These are phyloP conservation scores for Cyclotella atomus DNA, from an alignment of 108 stramenopile species.

Conservation along the genomic window DNA sequence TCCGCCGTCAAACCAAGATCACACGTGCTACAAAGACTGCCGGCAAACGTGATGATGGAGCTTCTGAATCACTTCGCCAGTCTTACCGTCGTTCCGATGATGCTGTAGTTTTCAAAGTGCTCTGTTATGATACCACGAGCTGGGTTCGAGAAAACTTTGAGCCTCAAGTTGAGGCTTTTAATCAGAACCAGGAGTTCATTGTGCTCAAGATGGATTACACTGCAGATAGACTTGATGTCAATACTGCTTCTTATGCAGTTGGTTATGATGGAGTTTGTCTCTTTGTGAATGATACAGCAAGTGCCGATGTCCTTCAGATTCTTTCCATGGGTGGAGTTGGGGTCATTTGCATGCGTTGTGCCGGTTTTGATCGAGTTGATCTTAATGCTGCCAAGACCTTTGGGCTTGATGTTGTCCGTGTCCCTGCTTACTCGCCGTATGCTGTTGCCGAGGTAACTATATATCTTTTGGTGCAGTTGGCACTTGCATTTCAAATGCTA, in stretches of 20 bases:
- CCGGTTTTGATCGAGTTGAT: conserved; percentile 80
- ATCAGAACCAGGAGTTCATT: conserved; percentile 39
- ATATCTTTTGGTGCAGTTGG: not conserved
- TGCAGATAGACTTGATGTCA: conserved; percentile 51
- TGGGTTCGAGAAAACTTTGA: conserved; percentile 63
- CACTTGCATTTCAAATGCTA: not conserved
- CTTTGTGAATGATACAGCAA: conserved; percentile 83
- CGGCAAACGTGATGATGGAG: not conserved
- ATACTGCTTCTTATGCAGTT: conserved; percentile 52
- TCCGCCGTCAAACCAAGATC: conserved; percentile 18
- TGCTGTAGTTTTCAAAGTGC: conserved; percentile 36
- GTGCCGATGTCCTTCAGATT: conserved; percentile 51
- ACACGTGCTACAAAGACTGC: not conserved
- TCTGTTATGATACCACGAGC: conserved; percentile 71
- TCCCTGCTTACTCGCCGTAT: conserved; percentile 85
- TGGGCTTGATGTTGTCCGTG: conserved; percentile 69
- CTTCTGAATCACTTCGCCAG: not conserved
- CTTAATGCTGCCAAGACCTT: conserved; percentile 66
- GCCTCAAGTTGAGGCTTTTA: conserved; percentile 47
- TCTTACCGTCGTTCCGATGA: not conserved
- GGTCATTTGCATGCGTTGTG: conserved; percentile 72
- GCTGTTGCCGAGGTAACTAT: conserved; percentile 63
- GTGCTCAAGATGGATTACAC: conserved; percentile 66
- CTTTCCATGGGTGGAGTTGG: conserved; percentile 67
- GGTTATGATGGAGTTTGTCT: conserved; percentile 79